Conservation (phyloP, 1,284 basidiomycete species). For the Inonotus obliquus region DNA sequence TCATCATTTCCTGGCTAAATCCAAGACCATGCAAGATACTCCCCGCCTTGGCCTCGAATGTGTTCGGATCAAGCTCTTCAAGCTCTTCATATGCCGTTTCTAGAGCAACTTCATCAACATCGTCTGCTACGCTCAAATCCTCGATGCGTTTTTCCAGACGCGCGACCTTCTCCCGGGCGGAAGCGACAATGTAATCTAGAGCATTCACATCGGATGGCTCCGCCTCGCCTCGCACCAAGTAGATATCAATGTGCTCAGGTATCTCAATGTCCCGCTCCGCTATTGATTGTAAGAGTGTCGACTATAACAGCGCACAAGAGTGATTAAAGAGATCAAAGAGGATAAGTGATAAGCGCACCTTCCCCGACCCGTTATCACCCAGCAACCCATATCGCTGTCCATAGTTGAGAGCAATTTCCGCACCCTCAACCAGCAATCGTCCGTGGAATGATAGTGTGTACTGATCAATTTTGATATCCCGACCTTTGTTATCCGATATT, state of each 20-base stretch:
- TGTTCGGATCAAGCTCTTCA: constrained; percentile 93
- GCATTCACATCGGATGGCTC: constrained; percentile 97
- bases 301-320: constrained; percentile 32
- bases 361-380: constrained; percentile 65
- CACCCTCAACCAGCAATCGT: constrained; percentile 87
- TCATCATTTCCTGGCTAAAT: constrained; percentile 91
- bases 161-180: constrained; percentile 94
- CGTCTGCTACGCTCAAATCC: constrained; percentile 86
- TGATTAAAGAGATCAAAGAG: neutral
- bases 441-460: constrained; percentile 98
- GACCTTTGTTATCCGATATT: constrained; percentile 85
- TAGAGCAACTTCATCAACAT: constrained; percentile 81
- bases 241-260: constrained; percentile 95
- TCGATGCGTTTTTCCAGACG: constrained; percentile 93
- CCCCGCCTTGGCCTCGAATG: constrained; percentile 95
- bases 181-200: constrained; percentile 92
- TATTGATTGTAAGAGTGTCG: constrained; percentile 69
- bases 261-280: constrained; percentile 94
- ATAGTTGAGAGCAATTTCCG: constrained; percentile 65
- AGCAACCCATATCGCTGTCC: constrained; percentile 63
- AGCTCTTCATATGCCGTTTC: constrained; percentile 94
- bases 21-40: constrained; percentile 97
- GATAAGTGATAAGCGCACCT: constrained; percentile 35
- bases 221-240: constrained; percentile 93
- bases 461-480: constrained; percentile 97